phyloP scores from a whole-genome alignment of 2,329 filamentous ascomycete species.

The Colletotrichum zoysiae region DNA sequence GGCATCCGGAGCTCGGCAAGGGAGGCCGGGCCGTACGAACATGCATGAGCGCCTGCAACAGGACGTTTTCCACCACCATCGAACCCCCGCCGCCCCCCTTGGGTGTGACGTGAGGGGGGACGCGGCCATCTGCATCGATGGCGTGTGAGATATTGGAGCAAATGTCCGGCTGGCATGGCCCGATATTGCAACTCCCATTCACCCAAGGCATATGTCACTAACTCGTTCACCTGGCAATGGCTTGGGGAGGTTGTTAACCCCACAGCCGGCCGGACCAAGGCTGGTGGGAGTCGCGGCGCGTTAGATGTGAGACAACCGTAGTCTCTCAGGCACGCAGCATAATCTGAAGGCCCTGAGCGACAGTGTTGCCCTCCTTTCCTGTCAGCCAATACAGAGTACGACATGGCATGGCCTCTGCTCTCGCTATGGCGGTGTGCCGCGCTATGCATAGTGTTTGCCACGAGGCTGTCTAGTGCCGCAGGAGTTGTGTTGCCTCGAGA shows the following conservation, averaged over 20 bases:
- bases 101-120: conserved; percentile 17
- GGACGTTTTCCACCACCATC: neutral
- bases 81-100: neutral
- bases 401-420: neutral
- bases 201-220: neutral
- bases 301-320: conserved; percentile 19
- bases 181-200: conserved; percentile 3
- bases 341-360: conserved; percentile 13
- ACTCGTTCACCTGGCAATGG: neutral
- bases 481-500: conserved; percentile 6
- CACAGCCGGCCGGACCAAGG: neutral
- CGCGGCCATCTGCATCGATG: neutral
- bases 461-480: conserved; percentile 3
- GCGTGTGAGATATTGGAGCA: neutral
- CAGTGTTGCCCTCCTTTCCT: neutral
- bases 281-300: neutral
- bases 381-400: neutral
- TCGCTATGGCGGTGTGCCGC: neutral
- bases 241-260: neutral
- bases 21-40: neutral
- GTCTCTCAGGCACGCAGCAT: conserved; percentile 22
- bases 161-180: conserved; percentile 25
- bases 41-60: neutral
- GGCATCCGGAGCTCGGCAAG: conserved; percentile 18
- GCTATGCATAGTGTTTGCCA: neutral